Conservation (phyloP, 805 yeast genomes). For the Blastobotrys chiropterorum region DNA sequence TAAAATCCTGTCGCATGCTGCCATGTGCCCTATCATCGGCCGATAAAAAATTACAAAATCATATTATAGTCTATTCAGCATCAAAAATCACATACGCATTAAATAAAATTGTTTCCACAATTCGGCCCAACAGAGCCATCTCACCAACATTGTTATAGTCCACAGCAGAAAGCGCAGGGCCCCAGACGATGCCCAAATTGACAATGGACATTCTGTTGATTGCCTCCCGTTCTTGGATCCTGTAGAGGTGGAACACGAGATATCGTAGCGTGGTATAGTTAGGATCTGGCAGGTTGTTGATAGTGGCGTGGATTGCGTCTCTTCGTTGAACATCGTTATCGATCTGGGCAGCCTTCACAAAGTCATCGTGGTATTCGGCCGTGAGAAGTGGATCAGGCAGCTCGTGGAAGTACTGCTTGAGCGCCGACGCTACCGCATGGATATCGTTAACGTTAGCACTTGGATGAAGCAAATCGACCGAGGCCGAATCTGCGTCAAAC, state of each 20-base stretch:
- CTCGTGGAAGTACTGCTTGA: slow-evolving; percentile 76
- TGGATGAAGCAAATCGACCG: slow-evolving; percentile 46
- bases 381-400: slow-evolving; percentile 86
- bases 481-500: slow-evolving; percentile 59
- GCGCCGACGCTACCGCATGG: slow-evolving; percentile 77
- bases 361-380: slow-evolving; percentile 49
- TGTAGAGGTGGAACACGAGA: slow-evolving; percentile 75
- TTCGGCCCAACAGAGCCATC: slow-evolving; percentile 66
- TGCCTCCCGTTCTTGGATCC: slow-evolving; percentile 57
- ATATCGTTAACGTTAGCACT: slow-evolving; percentile 67
- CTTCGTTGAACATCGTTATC: slow-evolving; percentile 55
- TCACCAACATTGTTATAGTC: slow-evolving; percentile 64
- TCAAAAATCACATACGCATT: slow-evolving; percentile 81
- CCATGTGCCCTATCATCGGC: too few species aligned
- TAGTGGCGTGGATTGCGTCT: slow-evolving; percentile 75
- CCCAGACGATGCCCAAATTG: slow-evolving; percentile 89
- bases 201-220: slow-evolving; percentile 76
- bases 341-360: slow-evolving; percentile 66
- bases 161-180: slow-evolving; percentile 65
- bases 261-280: slow-evolving; percentile 88
- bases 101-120: slow-evolving; percentile 75
- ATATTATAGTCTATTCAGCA: slow-evolving; percentile 42
- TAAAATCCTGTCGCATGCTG: too few species aligned
- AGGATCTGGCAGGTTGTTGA: slow-evolving; percentile 88
- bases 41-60: too few species aligned